Percentiles rank a stretch among this genome's conserved stretches.
phyloP scores from a whole-genome alignment of 208 protist species.

The Trypanosoma caninum region DNA sequence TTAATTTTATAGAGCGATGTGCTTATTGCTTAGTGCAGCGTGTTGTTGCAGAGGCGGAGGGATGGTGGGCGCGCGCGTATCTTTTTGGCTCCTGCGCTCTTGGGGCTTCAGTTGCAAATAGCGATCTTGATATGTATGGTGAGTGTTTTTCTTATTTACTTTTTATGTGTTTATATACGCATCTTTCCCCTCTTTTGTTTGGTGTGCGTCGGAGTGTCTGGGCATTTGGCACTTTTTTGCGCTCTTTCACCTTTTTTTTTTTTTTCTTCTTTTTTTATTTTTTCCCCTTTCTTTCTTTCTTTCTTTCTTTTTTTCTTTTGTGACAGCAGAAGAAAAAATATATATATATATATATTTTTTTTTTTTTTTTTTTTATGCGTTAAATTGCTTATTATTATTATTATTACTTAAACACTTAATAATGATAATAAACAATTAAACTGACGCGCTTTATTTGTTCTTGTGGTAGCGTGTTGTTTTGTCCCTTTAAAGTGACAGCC shows the following conservation, averaged over 20 bases:
- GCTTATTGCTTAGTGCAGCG: conserved; percentile 16
- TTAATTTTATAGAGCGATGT: conserved; percentile 15
- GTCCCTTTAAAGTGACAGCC: conserved; percentile 39
- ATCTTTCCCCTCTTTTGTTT: conserved; percentile 7
- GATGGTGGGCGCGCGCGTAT: conserved; percentile 41
- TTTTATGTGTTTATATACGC: neutral
- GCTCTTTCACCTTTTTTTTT: conserved; percentile 26
- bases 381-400: conserved; percentile 1
- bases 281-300: conserved; percentile 4
- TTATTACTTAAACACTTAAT: neutral
- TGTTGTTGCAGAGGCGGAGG: neutral
- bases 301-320: neutral
- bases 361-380: conserved; percentile 6
- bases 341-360: neutral
- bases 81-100: conserved; percentile 80
- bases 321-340: neutral
- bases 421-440: neutral
- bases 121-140: conserved; percentile 93
- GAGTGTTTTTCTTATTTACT: conserved; percentile 28
- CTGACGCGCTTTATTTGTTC: neutral
- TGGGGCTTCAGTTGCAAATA: conserved; percentile 67
- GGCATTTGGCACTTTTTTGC: no score
- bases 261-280: conserved; percentile 30
- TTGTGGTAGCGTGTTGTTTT: conserved; percentile 41
- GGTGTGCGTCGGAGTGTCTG: no score